Conservation (phyloP, 805 yeast species). For the Zygosaccharomyces bisporus region DNA sequence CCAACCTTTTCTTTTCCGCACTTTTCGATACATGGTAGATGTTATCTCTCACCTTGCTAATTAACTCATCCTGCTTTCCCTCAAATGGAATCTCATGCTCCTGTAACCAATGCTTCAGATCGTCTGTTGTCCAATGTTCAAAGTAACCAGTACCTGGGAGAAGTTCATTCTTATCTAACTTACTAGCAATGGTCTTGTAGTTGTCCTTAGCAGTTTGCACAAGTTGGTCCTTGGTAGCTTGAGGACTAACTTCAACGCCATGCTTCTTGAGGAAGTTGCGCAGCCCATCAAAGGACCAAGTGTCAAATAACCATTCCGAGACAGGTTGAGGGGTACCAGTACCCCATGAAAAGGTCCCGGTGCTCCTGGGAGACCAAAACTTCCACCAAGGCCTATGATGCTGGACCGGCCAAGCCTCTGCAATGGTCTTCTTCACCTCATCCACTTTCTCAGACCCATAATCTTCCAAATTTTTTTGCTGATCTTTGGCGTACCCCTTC, state of each 20-base stretch:
- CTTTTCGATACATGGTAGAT: constrained; percentile 43
- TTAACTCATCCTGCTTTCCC: constrained; percentile 46
- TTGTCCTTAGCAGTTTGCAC: constrained; percentile 41
- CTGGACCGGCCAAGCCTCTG: constrained; percentile 22
- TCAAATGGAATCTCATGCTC: constrained; percentile 41
- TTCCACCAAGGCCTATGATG: constrained; percentile 33
- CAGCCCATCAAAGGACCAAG: constrained; percentile 42
- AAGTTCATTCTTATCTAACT: constrained; percentile 39
- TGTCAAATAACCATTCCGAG: constrained; percentile 47
- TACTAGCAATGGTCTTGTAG: constrained; percentile 40
- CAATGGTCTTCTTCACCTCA: constrained; percentile 26
- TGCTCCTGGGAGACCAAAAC: constrained; percentile 23
- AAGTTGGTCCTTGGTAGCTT: constrained; percentile 40
- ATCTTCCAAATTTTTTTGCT: constrained; percentile 22
- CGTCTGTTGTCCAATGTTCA: constrained; percentile 49
- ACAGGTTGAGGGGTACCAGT: constrained; percentile 14
- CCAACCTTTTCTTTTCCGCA: constrained; percentile 38
- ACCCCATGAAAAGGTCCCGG: constrained; percentile 3
- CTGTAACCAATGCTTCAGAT: constrained; percentile 48
- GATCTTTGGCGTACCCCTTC: constrained; percentile 36
- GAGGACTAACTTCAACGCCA: constrained; percentile 31
- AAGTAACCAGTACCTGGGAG: constrained; percentile 54
- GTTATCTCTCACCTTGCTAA: constrained; percentile 43
- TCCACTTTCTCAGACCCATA: constrained; percentile 21
- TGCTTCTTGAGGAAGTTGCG: constrained; percentile 34